Evolutionary conservation across 495 filamentous ascomycete species (phyloP).

Genomic region (Venustampulla echinocandica): DNA sequence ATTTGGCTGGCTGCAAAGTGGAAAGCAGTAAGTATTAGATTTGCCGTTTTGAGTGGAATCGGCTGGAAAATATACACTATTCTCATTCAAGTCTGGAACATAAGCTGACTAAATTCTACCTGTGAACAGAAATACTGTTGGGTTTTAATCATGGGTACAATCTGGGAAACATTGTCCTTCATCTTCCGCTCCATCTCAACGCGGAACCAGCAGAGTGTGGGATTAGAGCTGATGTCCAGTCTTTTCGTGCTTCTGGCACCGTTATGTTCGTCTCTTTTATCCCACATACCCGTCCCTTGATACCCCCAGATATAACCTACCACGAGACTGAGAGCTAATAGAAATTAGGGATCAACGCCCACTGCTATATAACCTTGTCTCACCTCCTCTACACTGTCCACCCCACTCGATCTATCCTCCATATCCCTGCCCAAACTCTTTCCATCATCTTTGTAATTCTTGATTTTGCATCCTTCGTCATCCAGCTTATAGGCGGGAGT

Average conservation of each 20-base stretch:
- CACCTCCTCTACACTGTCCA: constrained; percentile 40
- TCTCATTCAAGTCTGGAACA: neutral
- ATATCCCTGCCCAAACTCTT: constrained; percentile 38
- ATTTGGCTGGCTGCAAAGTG: constrained; percentile 32
- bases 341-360: constrained; percentile 2
- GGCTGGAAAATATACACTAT: too few species aligned
- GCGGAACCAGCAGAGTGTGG: constrained; percentile 29
- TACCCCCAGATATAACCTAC: neutral
- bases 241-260: constrained; percentile 36
- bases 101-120: constrained; percentile 1
- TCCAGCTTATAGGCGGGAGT: constrained; percentile 47
- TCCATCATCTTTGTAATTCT: constrained; percentile 49
- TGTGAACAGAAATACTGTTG: constrained; percentile 43
- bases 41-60: too few species aligned
- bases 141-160: constrained; percentile 39
- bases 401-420: constrained; percentile 33
- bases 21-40: constrained; percentile 20
- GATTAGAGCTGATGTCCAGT: constrained; percentile 20
- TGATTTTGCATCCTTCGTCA: constrained; percentile 52
- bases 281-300: too few species aligned
- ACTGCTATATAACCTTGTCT: neutral
- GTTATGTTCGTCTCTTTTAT: constrained; percentile 21
- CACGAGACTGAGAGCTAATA: too few species aligned
- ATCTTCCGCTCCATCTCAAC: constrained; percentile 27
- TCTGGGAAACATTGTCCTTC: constrained; percentile 31